A percentile compares a stretch with the other conserved stretches of the same genome.
Evolutionary conservation across 1,284 basidiomycete species (phyloP).

Genomic region (Apiotrichum montevideense): DNA sequence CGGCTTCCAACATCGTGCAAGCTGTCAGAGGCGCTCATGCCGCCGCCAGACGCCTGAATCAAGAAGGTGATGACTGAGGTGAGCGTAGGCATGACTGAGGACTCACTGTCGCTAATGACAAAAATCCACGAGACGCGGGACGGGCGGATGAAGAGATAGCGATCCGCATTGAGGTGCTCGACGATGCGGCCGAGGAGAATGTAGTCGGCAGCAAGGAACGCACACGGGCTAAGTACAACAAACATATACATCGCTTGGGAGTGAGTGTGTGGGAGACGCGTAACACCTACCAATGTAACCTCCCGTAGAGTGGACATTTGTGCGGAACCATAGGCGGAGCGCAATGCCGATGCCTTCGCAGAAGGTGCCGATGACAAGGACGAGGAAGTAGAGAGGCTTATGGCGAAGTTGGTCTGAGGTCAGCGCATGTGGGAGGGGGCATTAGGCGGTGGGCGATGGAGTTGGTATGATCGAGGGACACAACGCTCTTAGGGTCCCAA

Average conservation of each 20-base stretch:
- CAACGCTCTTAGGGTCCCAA: too few relatives aligned
- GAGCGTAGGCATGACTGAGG: background rate
- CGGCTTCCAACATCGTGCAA: constrained; percentile 36
- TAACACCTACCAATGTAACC: constrained; percentile 6
- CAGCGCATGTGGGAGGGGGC: too few relatives aligned
- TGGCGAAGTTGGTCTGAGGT: constrained; percentile 11
- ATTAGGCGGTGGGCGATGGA: too few relatives aligned
- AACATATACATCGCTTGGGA: constrained; percentile 11
- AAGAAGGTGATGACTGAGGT: constrained; percentile 54
- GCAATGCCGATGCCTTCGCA: constrained; percentile 13
- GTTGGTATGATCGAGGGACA: too few relatives aligned
- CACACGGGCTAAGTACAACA: constrained; percentile 53
- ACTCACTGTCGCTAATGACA: constrained; percentile 51
- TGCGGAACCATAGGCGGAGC: constrained; percentile 13
- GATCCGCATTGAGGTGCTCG: constrained; percentile 51
- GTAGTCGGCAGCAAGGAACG: constrained; percentile 69
- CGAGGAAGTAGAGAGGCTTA: constrained; percentile 13
- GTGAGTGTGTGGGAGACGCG: background rate
- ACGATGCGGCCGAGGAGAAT: constrained; percentile 61
- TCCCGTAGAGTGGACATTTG: constrained; percentile 7
- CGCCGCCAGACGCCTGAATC: constrained; percentile 53
- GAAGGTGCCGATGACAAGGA: constrained; percentile 13
- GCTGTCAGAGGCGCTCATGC: constrained; percentile 33
- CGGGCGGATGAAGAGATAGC: constrained; percentile 38
- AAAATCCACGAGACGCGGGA: constrained; percentile 29